phyloP scores from a whole-genome alignment of 129 eudicot species.

The Saussurea involucrata region DNA sequence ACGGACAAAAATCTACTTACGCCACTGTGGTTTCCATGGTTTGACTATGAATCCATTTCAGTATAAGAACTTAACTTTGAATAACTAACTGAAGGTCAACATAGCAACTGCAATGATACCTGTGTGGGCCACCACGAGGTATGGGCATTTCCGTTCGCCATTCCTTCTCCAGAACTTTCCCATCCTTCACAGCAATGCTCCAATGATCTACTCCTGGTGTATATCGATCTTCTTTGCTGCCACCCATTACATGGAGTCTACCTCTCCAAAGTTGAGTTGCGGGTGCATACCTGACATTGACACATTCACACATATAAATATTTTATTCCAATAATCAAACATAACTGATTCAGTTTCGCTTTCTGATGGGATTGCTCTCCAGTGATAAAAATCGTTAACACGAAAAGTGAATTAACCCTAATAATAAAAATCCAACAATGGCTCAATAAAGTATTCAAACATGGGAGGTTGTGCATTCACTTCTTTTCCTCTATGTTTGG shows the following conservation, averaged over 20 bases:
- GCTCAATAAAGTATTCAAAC: background rate
- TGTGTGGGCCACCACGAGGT: conserved; percentile 99
- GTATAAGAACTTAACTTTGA: no score
- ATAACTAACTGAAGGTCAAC: background rate
- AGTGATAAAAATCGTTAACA: background rate
- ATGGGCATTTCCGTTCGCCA: conserved; percentile 86
- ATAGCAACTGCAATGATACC: conserved; percentile 39
- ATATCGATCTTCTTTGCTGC: conserved; percentile 84
- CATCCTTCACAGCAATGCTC: conserved; percentile 95
- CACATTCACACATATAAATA: conserved; percentile 3
- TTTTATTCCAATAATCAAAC: background rate
- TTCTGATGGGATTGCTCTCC: background rate
- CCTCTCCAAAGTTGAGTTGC: conserved; percentile 99
- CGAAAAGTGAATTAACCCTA: background rate
- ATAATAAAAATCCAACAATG: background rate
- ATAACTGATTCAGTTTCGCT: background rate
- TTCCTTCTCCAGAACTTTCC: conserved; percentile 74
- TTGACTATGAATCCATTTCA: background rate
- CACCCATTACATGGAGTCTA: conserved; percentile 99
- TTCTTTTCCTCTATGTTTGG: background rate
- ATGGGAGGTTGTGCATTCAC: background rate
- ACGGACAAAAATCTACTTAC: background rate
- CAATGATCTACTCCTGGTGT: conserved; percentile 87
- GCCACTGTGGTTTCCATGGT: background rate
- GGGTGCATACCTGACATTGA: conserved; percentile 77